These are phyloP conservation scores for Lichtheimia ornata DNA, from an alignment of 371 early-diverging fungal species.

Conservation along the genomic window DNA sequence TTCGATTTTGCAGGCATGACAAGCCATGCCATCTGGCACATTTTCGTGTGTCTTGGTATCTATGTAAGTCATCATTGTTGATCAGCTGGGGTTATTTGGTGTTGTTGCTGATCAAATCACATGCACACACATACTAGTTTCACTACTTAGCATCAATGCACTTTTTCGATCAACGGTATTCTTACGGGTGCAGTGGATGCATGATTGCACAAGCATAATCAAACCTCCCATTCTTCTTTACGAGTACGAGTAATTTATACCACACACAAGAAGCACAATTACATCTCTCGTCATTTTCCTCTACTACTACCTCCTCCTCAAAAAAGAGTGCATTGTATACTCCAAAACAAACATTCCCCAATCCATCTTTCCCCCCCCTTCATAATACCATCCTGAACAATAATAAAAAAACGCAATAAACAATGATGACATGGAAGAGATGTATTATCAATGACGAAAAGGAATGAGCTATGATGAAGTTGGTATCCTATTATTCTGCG, in stretches of 20 bases:
- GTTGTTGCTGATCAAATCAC: neutral
- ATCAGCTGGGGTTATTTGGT: neutral
- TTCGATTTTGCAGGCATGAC: constrained; percentile 73
- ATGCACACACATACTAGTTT: constrained; percentile 19
- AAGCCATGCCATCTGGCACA: constrained; percentile 82
- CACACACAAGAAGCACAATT: neutral
- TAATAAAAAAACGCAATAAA: too few relatives aligned
- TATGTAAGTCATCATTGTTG: constrained; percentile 33
- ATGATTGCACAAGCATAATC: constrained; percentile 9
- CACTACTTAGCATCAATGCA: constrained; percentile 57
- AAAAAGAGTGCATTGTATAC: neutral
- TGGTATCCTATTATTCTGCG: neutral
- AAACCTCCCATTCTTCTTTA: neutral
- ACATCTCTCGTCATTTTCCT: neutral
- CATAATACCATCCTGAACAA: neutral
- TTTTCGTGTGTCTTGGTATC: constrained; percentile 68
- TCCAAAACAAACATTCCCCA: neutral
- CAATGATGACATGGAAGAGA: neutral
- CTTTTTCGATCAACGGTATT: constrained; percentile 27
- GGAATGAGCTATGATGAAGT: neutral
- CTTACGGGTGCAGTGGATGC: constrained; percentile 44
- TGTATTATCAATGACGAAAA: neutral
- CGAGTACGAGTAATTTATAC: neutral
- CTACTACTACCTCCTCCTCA: neutral
- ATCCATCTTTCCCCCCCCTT: neutral